Evolutionary conservation across 768 basidiomycete genomes (phyloP).

Genomic region (Phaeolepiota aurea): DNA sequence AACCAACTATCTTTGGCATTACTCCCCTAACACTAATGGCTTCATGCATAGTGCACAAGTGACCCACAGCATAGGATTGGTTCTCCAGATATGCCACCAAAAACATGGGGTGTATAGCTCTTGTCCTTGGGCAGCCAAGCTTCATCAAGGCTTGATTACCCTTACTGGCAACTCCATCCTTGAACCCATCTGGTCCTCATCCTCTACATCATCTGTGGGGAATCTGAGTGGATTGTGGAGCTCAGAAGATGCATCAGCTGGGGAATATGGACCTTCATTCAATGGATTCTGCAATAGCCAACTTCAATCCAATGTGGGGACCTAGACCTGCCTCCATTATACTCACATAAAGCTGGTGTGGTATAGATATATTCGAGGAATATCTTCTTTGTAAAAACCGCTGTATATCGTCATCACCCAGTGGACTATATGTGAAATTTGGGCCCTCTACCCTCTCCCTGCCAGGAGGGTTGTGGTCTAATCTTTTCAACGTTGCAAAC

Average conservation of each 20-base stretch:
- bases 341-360: slow-evolving; percentile 2
- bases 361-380: not conserved
- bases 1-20: no score
- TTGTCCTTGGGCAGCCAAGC: no score
- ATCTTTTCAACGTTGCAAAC: not conserved
- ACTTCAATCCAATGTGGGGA: not conserved
- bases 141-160: no score
- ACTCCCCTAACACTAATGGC: no score
- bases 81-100: no score
- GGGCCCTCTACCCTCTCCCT: not conserved
- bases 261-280: slow-evolving; percentile 4
- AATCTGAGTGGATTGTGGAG: not conserved
- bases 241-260: slow-evolving; percentile 7
- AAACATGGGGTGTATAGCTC: no score
- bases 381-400: not conserved
- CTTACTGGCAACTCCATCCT: no score
- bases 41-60: no score
- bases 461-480: not conserved
- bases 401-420: not conserved
- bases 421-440: not conserved
- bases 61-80: no score
- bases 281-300: not conserved
- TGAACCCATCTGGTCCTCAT: no score
- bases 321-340: not conserved
- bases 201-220: no score